These are phyloP conservation scores for Populus simonii DNA, from an alignment of 345 rosid genomes.

Conservation along the genomic window DNA sequence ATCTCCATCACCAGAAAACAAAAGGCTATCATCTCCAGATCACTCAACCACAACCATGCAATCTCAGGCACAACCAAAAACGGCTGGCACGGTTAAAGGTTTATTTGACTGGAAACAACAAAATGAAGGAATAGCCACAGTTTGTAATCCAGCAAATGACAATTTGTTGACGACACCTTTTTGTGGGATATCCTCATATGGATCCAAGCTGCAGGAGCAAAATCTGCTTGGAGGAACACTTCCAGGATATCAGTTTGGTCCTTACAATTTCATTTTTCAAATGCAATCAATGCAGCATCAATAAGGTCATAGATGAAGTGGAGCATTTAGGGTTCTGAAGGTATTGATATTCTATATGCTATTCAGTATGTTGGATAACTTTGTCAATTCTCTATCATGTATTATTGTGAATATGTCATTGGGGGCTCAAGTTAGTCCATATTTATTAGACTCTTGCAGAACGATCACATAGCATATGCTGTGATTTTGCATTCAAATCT, in stretches of 20 bases:
- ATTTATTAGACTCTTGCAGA: slow-evolving; percentile 26
- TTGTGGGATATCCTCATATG: slow-evolving; percentile 55
- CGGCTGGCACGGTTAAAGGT: slow-evolving; percentile 19
- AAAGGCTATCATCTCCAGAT: slow-evolving; percentile 34
- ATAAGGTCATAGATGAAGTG: slow-evolving; percentile 15
- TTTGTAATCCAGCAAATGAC: slow-evolving; percentile 34
- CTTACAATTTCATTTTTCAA: slow-evolving; percentile 37
- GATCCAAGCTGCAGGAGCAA: slow-evolving; percentile 59
- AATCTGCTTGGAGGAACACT: slow-evolving; percentile 45
- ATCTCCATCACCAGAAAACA: slow-evolving; percentile 39
- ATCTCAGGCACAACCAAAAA: slow-evolving; percentile 28
- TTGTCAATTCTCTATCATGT: slow-evolving; percentile 13
- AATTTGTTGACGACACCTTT: slow-evolving; percentile 40
- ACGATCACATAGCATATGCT: slow-evolving; percentile 24
- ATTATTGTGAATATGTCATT: slow-evolving; percentile 38
- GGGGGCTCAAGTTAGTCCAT: slow-evolving; percentile 22
- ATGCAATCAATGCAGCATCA: slow-evolving; percentile 50
- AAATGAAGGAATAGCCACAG: slow-evolving; percentile 30
- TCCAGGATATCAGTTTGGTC: slow-evolving; percentile 50
- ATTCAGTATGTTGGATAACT: slow-evolving; percentile 13
- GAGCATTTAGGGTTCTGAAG: slow-evolving; percentile 13
- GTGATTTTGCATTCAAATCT: slow-evolving; percentile 31
- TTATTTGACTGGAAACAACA: slow-evolving; percentile 39
- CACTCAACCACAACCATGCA: slow-evolving; percentile 40
- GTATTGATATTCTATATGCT: slow-evolving; percentile 18